phyloP scores from a whole-genome alignment of 768 basidiomycete genomes.

The Trametes cingulata region DNA sequence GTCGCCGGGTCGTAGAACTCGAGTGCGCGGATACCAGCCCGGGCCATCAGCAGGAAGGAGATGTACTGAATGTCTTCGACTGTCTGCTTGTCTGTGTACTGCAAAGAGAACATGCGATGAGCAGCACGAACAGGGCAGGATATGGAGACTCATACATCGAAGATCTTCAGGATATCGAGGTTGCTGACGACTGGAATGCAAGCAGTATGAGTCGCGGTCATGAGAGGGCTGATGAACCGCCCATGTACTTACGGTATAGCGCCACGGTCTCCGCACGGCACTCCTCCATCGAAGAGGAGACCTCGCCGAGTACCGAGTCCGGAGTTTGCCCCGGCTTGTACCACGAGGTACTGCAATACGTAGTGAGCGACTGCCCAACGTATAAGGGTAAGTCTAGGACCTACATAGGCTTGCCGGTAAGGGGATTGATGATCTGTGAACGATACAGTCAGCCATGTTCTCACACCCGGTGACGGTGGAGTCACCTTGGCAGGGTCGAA shows the following conservation, averaged over 20 bases:
- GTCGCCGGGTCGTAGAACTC: constrained; percentile 83
- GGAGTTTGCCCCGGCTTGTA: constrained; percentile 87
- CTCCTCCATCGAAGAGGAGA: constrained; percentile 90
- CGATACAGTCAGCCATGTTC: neutral
- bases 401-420: constrained; percentile 76
- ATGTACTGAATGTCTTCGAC: constrained; percentile 79
- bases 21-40: constrained; percentile 74
- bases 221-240: neutral
- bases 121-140: no score
- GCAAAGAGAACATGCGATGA: neutral
- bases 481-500: constrained; percentile 69
- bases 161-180: constrained; percentile 73
- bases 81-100: constrained; percentile 71
- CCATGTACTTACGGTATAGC: constrained; percentile 59
- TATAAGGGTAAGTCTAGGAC: constrained; percentile 18
- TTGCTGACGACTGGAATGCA: constrained; percentile 66
- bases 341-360: constrained; percentile 64
- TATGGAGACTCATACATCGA: constrained; percentile 53
- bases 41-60: constrained; percentile 85
- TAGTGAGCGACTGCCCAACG: neutral
- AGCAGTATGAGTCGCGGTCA: no score
- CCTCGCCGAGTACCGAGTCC: constrained; percentile 80
- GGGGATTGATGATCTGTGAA: constrained; percentile 71
- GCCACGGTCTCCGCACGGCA: constrained; percentile 91
- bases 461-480: neutral